Evolutionary conservation across 345 rosid genomes (phyloP), one percentile per base, ranked within the genome.

Genomic region (Gossypium raimondii): DNA sequence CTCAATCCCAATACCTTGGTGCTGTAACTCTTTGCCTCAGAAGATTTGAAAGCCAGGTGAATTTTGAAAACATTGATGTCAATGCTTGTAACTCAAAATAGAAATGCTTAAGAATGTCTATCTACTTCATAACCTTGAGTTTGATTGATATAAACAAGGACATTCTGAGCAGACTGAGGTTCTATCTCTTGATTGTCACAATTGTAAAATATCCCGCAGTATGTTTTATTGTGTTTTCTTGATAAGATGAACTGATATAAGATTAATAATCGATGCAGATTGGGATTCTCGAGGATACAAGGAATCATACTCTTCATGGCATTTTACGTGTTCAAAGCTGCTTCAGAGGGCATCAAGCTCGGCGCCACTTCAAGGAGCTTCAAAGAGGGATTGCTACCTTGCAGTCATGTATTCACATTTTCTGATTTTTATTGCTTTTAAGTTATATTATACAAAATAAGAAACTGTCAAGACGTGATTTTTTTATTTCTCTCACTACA

Each of bases 271-370:
- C 58, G 20, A 71, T 83, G 78, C 89, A 95, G 43, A 48, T 68
- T 68, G 58, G 27, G 72, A 34, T 68, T 68, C 72, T 50, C 12
- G 43, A 48, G 72, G 57, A 48, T 76, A 93, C 97, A 55, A 90
- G 98, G 76, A 95, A 90, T 84, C 96, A 85, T 68, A 95, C 99
- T 20, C 97, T 95, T 70, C 96, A 90, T 78, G 97, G 99, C 41
- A 88, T 95, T 78, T 86, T 95, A 78, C 91, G 92, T 48, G 97
- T 93, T 44, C 99, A 95, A 81, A 95, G 97, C 81, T 90, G 91
- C 83, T 95, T 95, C 79, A 90, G 98, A 84, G 98, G 97, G 73
- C 89, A 91, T 84, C 90, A 70, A 85, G 97, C 98, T 83, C 97
- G 98, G 13, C 64, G 81, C 67, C 74, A 61, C 78, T 76, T 88